Evolutionary conservation across 2,329 filamentous ascomycete species (phyloP), one percentile per base, ranked within the genome.

Genomic region (Talaromyces sp.): DNA sequence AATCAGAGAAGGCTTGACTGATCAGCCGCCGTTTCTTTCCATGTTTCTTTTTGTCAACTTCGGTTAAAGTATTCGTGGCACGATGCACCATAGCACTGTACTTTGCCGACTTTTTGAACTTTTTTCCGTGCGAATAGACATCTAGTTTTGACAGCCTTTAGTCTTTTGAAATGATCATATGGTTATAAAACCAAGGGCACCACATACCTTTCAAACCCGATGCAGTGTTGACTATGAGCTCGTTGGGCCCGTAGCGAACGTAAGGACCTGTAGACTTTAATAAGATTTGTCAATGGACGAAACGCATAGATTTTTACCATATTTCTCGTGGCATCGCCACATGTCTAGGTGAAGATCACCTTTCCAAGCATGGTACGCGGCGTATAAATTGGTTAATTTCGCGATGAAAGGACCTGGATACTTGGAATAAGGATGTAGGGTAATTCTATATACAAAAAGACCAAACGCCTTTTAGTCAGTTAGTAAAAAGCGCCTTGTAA

Each of bases 391-490:
- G n/a, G 85, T 86, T 65, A 88, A 73, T 68, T 85, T 87, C 60
- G 84, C 85, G 46, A 88, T 69, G 54, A 87, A 75, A 0, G 87
- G 87, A 1, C 86, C 87, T 1, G 86, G 87, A 64, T 88, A 87
- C 60, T 83, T 85, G 19, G 85, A 81, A 10, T 89, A 74, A 2
- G 86, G 86, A 67, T 89, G 86, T 17, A 57, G 29, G 8, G 21
- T 3, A 10, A 48, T 19, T 48, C 43, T 48, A 48, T 48, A 48
- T 24, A 48, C 43, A 10, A 48, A 19, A 48, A 48, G 21, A 17
- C 19, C n/a, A 3, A 48, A 21, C 1, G 3, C 10, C 43, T 48
- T 48, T 3, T 21, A 48, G 3, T 14, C n/a, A 6, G 43, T 48
- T 48, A 48, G 41, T 21, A 17, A 46, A 21, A n/a, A 10, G 19